Conservation (phyloP, 345 rosid genomes). For the Brassica carinata region DNA sequence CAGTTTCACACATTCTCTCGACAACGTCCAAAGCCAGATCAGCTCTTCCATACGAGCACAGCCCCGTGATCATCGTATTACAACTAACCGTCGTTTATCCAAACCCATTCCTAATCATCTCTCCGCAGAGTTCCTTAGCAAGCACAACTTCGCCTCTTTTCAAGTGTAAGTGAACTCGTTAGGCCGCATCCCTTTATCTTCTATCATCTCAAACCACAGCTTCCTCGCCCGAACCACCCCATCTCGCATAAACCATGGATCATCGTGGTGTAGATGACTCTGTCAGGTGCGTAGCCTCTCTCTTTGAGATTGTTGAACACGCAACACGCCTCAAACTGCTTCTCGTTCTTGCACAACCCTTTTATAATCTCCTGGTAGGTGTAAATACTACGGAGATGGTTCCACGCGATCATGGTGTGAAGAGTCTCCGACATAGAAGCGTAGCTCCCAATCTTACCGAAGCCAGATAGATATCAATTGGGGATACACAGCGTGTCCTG, state of each 20-base stretch:
- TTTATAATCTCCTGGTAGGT: constrained; percentile 56
- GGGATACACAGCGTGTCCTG: constrained; percentile 55
- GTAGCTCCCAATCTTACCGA: constrained; percentile 58
- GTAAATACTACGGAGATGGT: constrained; percentile 47
- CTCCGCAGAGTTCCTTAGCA: constrained; percentile 47
- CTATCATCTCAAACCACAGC: too few relatives aligned
- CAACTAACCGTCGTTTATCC: constrained; percentile 48
- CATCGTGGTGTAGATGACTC: constrained; percentile 56
- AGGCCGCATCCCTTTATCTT: too few relatives aligned
- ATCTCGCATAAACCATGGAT: too few relatives aligned
- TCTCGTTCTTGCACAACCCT: constrained; percentile 51
- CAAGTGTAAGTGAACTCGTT: constrained; percentile 56
- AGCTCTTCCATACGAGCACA: constrained; percentile 43
- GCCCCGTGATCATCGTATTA: constrained; percentile 56
- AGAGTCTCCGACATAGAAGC: constrained; percentile 52
- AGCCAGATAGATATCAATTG: constrained; percentile 49
- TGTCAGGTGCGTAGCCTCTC: constrained; percentile 54
- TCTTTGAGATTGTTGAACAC: constrained; percentile 57
- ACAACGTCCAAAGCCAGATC: constrained; percentile 54
- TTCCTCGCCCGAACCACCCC: too few relatives aligned
- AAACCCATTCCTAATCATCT: constrained; percentile 54
- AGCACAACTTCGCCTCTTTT: constrained; percentile 52
- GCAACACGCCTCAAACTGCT: constrained; percentile 54
- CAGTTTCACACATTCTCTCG: constrained; percentile 55
- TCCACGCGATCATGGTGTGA: constrained; percentile 47